Conservation (phyloP, 495 filamentous ascomycete species). For the Penicillium angulare region DNA sequence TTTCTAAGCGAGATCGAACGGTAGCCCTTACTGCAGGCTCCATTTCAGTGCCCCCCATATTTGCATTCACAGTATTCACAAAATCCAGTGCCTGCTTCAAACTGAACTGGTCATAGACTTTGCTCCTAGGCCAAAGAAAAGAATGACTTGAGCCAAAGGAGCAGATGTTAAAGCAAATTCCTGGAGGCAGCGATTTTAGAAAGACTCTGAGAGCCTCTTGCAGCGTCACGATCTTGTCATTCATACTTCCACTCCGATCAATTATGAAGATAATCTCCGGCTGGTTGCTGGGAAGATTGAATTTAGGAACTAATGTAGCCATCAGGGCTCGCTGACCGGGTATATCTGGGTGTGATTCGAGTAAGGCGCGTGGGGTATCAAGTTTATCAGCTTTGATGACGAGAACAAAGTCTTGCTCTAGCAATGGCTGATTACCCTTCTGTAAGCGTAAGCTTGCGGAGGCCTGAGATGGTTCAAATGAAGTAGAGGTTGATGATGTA, state of each 20-base stretch:
- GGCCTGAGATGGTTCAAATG: slow-evolving; percentile 53
- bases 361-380: slow-evolving; percentile 56
- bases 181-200: slow-evolving; percentile 65
- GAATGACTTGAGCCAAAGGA: slow-evolving; percentile 57
- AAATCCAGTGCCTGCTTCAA: slow-evolving; percentile 51
- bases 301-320: slow-evolving; percentile 65
- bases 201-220: slow-evolving; percentile 62
- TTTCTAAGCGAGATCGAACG: background rate
- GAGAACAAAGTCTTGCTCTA: slow-evolving; percentile 49
- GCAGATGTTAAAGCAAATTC: slow-evolving; percentile 72
- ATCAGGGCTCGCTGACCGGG: slow-evolving; percentile 63
- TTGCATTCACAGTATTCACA: slow-evolving; percentile 46
- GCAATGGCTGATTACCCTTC: slow-evolving; percentile 3
- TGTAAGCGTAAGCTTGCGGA: slow-evolving; percentile 52
- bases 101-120: slow-evolving; percentile 50
- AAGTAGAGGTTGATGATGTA: slow-evolving; percentile 20
- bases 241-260: slow-evolving; percentile 70
- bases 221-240: slow-evolving; percentile 52
- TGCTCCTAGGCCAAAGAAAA: slow-evolving; percentile 60
- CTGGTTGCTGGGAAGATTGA: slow-evolving; percentile 48
- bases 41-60: slow-evolving; percentile 9
- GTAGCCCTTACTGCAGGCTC: background rate
- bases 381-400: slow-evolving; percentile 55
- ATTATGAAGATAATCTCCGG: slow-evolving; percentile 71
- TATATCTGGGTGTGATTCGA: slow-evolving; percentile 62